Conservation (phyloP, 2,329 filamentous ascomycete genomes). For the Thielaviopsis euricoi region DNA sequence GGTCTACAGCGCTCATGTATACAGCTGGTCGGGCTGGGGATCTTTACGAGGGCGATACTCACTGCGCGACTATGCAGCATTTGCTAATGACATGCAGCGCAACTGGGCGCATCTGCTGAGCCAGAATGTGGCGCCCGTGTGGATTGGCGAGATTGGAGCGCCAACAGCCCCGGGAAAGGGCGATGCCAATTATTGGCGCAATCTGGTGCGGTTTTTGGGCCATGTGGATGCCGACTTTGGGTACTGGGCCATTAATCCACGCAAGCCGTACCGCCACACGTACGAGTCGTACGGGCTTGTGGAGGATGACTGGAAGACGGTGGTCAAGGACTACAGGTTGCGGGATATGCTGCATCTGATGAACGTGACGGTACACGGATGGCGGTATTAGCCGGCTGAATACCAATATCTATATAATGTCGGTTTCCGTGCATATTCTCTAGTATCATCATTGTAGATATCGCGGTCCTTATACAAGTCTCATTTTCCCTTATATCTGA, state of each 20-base stretch:
- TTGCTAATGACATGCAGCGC: conserved; percentile 41
- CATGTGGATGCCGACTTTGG: conserved; percentile 46
- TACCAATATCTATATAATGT: not conserved
- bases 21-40: conserved; percentile 56
- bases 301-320: conserved; percentile 46
- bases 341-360: conserved; percentile 43
- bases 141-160: conserved; percentile 52
- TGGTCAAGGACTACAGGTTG: conserved; percentile 45
- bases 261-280: conserved; percentile 41
- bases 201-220: conserved; percentile 42
- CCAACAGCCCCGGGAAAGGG: conserved; percentile 35
- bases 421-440: not conserved
- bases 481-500: not conserved
- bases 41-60: conserved; percentile 41
- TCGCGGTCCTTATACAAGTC: not conserved
- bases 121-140: conserved; percentile 35
- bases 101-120: conserved; percentile 50
- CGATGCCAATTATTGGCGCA: conserved; percentile 48
- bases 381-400: not conserved
- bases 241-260: conserved; percentile 54
- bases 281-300: conserved; percentile 46
- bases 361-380: conserved; percentile 14
- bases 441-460: no score
- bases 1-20: conserved; percentile 54
- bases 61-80: conserved; percentile 44